Base-by-base conservation (phyloP, 2,329 filamentous ascomycete genomes). In the Colletotrichum destructivum region DNA sequence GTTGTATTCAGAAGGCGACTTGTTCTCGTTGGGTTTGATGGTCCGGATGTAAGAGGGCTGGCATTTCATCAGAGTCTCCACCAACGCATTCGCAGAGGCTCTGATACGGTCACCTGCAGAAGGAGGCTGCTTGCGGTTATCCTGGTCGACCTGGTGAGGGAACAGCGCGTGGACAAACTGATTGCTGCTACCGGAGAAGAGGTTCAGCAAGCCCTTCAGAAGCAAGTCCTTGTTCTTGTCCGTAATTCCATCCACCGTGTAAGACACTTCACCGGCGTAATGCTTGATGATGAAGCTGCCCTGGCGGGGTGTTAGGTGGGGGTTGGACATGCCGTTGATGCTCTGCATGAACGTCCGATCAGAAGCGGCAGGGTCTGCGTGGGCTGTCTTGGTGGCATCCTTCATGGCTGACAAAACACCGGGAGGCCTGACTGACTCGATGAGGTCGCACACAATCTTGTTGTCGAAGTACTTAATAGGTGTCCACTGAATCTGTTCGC, bases 401-500 rank as follows among this genome's bases (percentile, higher is more conserved):
- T 99, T 99, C 84, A 99, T 86, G 4, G 95, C 95, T 8, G 96
- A 96, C 79, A 99, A 98, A 56, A 99, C 91, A 78, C 96, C 96
- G 1, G 94, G 93, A 7, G 96, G 96, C 65, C 95, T 88, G 79
- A 93, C 91, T 79, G 97, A 94, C 82, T 99, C 96, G 76, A 99
- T 99, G 78, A 99, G 83, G 73, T 98, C 96, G 81, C 96, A 99
- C 69, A 99, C 96, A 59, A 99, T 92, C 87, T 98, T 98, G 88
- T 99, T 99, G 84, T 99, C 96, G 77, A 98, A 99, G 84, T 98
- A 99, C 78, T 96, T 97, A 87, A 99, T 99, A 2, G 96, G 96
- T 0, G 95, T 98, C 96, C 96, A 99, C 80, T 97, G 92, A 79
- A 99, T 99, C 86, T 98, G 92, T 82, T 99, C 96, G 60, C 94